Evolutionary conservation across 768 basidiomycete species (phyloP).

Genomic region (Glaciozyma antarctica): DNA sequence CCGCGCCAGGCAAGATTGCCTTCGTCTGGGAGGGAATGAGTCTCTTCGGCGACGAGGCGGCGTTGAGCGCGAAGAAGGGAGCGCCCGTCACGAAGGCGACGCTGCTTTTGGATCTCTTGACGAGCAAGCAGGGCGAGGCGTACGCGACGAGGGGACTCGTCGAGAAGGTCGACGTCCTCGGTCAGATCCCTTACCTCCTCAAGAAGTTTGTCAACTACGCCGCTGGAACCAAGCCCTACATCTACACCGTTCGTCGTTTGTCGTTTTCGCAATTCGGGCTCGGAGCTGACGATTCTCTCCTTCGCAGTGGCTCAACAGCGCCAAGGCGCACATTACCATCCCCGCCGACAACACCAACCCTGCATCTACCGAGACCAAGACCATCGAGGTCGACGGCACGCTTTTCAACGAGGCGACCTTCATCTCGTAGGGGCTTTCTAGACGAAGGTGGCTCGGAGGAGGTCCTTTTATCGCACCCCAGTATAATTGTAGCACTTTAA

Average conservation of each 20-base stretch:
- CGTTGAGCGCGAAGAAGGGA: slow-evolving; percentile 42
- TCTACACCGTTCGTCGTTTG: slow-evolving; percentile 64
- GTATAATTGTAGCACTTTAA: too few species aligned
- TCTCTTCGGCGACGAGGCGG: slow-evolving; percentile 37
- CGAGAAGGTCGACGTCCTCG: slow-evolving; percentile 89
- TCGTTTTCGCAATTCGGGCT: slow-evolving; percentile 4
- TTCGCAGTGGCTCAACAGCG: slow-evolving; percentile 52
- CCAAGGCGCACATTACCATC: slow-evolving; percentile 46
- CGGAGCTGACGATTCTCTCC: background rate
- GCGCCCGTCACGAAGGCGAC: slow-evolving; percentile 54
- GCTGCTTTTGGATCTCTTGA: slow-evolving; percentile 45
- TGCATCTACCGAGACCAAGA: slow-evolving; percentile 33
- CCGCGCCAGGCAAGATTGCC: slow-evolving; percentile 56
- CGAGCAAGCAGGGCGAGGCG: slow-evolving; percentile 3
- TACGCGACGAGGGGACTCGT: slow-evolving; percentile 50
- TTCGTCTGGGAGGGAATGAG: slow-evolving; percentile 74
- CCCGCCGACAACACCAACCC: slow-evolving; percentile 36
- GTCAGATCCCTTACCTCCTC: slow-evolving; percentile 84
- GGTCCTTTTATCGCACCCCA: too few species aligned
- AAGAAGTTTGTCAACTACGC: slow-evolving; percentile 90
- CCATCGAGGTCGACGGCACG: slow-evolving; percentile 50
- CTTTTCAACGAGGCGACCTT: slow-evolving; percentile 87
- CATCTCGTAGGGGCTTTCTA: slow-evolving; percentile 50
- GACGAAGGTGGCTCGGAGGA: too few species aligned
- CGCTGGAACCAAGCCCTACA: slow-evolving; percentile 73